Conservation (phyloP, 257 asterid species). For the Plectranthus barbatus region DNA sequence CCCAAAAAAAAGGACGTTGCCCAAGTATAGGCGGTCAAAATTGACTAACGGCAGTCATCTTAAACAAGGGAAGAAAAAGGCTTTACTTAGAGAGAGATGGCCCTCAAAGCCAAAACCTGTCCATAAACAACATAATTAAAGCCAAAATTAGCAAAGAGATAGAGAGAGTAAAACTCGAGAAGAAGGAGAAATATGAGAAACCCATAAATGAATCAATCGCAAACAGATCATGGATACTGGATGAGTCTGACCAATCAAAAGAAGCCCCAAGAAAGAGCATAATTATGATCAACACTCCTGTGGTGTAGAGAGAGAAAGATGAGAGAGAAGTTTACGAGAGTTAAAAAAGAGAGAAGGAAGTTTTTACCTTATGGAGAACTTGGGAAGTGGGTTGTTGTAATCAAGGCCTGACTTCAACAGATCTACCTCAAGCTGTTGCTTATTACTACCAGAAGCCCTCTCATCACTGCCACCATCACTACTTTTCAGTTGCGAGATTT, state of each 20-base stretch:
- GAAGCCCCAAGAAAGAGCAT: slow-evolving; percentile 14
- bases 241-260: slow-evolving; percentile 33
- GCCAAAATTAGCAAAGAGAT: slow-evolving; percentile 12
- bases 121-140: slow-evolving; percentile 18
- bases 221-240: slow-evolving; percentile 3
- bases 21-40: slow-evolving; percentile 19
- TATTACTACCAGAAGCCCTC: slow-evolving; percentile 34
- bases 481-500: slow-evolving; percentile 47
- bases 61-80: slow-evolving; percentile 6
- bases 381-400: slow-evolving; percentile 46
- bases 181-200: not conserved
- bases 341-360: not conserved
- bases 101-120: slow-evolving; percentile 18
- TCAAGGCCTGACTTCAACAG: slow-evolving; percentile 56
- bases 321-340: slow-evolving; percentile 10
- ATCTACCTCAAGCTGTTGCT: slow-evolving; percentile 44
- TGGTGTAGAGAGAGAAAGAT: not conserved
- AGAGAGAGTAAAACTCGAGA: not conserved
- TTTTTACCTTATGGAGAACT: slow-evolving; percentile 79
- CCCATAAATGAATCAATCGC: slow-evolving; percentile 12
- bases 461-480: slow-evolving; percentile 31
- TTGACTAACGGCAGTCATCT: slow-evolving; percentile 8
- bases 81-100: slow-evolving; percentile 13
- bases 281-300: not conserved
- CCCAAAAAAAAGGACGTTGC: slow-evolving; percentile 11